These are phyloP conservation scores for Pholiota conissans DNA, from an alignment of 768 basidiomycete species.

Conservation along the genomic window DNA sequence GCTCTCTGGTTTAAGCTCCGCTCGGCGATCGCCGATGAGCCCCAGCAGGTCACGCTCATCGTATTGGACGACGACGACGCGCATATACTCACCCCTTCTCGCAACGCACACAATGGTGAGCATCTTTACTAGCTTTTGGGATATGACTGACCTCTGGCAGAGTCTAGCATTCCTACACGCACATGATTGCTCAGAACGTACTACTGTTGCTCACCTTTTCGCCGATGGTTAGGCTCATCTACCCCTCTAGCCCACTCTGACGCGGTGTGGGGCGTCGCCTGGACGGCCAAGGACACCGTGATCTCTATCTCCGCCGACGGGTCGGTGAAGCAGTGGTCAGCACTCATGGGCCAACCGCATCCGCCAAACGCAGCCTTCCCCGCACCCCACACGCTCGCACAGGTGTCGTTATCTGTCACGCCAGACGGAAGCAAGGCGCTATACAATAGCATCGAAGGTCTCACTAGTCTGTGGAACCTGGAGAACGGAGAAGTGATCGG, in stretches of 20 bases:
- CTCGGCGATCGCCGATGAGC: conserved; percentile 40
- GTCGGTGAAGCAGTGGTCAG: conserved; percentile 70
- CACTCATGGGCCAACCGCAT: conserved; percentile 62
- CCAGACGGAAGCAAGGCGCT: conserved; percentile 65
- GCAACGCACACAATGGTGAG: conserved; percentile 32
- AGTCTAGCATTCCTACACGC: conserved; percentile 75
- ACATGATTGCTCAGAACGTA: conserved; percentile 79
- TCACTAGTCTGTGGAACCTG: conserved; percentile 76
- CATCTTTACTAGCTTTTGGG: neutral
- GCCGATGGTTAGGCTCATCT: conserved; percentile 27
- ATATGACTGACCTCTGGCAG: conserved; percentile 28
- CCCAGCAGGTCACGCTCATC: conserved; percentile 14
- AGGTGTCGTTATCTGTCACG: conserved; percentile 77
- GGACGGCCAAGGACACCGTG: conserved; percentile 65
- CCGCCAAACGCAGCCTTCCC: conserved; percentile 50
- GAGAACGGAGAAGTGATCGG: conserved; percentile 58
- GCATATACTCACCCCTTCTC: conserved; percentile 10
- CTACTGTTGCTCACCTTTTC: conserved; percentile 29
- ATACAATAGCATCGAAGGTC: conserved; percentile 84
- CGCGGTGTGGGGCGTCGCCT: conserved; percentile 75
- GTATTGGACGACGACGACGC: conserved; percentile 27
- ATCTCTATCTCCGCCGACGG: conserved; percentile 82
- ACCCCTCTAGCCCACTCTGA: conserved; percentile 68
- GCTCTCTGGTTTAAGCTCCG: conserved; percentile 52
- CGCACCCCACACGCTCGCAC: conserved; percentile 79